Evolutionary conservation across 345 rosid genomes (phyloP).

Genomic region (Heritiera littoralis): DNA sequence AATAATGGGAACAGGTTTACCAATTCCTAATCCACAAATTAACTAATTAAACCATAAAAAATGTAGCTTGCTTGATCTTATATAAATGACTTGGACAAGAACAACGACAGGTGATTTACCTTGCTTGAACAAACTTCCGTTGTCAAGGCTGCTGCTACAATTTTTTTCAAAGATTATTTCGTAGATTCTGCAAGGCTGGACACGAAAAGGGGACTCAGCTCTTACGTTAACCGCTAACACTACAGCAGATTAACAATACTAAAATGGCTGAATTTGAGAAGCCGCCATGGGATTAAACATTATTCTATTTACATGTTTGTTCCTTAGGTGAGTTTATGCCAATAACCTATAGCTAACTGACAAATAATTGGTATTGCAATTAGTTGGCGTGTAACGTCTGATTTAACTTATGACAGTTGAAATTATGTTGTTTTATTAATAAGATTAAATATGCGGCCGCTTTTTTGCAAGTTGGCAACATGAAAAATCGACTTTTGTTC

Average conservation of each 20-base stretch:
- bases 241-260: not conserved
- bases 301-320: not conserved
- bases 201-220: not conserved
- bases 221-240: slow-evolving; percentile 4
- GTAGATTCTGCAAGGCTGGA: not conserved
- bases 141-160: too few relatives aligned
- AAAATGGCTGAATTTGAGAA: not conserved
- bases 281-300: not conserved
- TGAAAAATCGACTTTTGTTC: not conserved
- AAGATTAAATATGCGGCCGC: not conserved
- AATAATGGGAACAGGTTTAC: too few relatives aligned
- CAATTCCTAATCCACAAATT: not conserved
- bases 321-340: not conserved
- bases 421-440: not conserved
- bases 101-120: not conserved
- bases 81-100: not conserved
- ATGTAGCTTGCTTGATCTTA: not conserved
- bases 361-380: not conserved
- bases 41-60: not conserved
- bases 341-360: not conserved
- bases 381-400: not conserved
- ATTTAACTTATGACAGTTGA: not conserved
- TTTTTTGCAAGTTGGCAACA: not conserved
- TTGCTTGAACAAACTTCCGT: not conserved
- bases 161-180: too few relatives aligned